Evolutionary conservation across 2,329 filamentous ascomycete genomes (phyloP).

Genomic region (Mollisiaceae sp.): DNA sequence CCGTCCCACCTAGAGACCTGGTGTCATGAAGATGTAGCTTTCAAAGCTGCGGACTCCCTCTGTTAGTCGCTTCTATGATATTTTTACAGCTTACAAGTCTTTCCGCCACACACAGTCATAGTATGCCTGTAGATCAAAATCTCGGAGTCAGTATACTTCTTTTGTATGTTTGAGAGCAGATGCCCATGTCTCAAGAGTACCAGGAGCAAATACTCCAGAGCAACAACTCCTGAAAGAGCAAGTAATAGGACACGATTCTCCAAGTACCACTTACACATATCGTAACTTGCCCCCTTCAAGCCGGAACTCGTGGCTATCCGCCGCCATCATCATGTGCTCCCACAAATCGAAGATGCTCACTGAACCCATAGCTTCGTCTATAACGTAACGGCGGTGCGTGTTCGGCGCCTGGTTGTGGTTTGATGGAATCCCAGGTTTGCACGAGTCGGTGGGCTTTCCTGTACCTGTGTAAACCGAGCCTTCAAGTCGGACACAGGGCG

Average conservation of each 20-base stretch:
- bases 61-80: background rate
- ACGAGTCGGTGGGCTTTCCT: conserved; percentile 23
- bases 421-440: conserved; percentile 26
- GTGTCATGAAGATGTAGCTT: too few species aligned
- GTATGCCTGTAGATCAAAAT: too few species aligned
- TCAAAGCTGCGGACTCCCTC: too few species aligned
- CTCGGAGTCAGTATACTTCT: too few species aligned
- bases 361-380: conserved; percentile 24
- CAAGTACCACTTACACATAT: too few species aligned
- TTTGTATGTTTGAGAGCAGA: too few species aligned
- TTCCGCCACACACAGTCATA: conserved; percentile 28
- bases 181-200: too few species aligned
- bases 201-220: too few species aligned
- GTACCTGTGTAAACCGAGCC: conserved; percentile 24
- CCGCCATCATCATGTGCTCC: conserved; percentile 28
- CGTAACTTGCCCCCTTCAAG: conserved; percentile 26
- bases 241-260: too few species aligned
- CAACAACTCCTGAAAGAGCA: too few species aligned
- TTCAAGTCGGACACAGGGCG: conserved; percentile 1
- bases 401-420: conserved; percentile 26
- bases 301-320: conserved; percentile 28
- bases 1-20: too few species aligned
- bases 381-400: conserved; percentile 24
- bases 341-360: conserved; percentile 26
- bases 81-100: conserved; percentile 14